Percentiles rank a stretch among this genome's conserved stretches.
phyloP scores from a whole-genome alignment of 148 eudicot genomes.

The Rhododendron mucronatum region DNA sequence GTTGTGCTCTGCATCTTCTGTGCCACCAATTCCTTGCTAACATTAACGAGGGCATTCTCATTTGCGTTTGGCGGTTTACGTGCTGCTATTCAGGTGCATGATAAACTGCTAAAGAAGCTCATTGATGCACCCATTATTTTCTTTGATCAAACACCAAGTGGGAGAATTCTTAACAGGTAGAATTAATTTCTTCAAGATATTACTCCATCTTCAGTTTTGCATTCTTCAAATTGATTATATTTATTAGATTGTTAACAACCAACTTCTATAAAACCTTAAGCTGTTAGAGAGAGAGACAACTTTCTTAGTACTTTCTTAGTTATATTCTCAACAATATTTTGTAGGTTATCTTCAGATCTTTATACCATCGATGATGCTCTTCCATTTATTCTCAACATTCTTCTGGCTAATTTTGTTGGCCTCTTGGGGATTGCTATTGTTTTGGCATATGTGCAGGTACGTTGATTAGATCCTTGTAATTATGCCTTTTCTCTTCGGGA shows the following conservation, averaged over 20 bases:
- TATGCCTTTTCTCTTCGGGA: neutral
- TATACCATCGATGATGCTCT: slow-evolving; percentile 95
- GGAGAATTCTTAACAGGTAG: slow-evolving; percentile 93
- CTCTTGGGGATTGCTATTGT: slow-evolving; percentile 75
- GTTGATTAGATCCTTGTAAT: neutral
- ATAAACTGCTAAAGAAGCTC: slow-evolving; percentile 59
- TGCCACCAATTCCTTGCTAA: slow-evolving; percentile 62
- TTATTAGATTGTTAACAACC: neutral
- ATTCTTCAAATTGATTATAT: slow-evolving; percentile 11
- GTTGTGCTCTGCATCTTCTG: slow-evolving; percentile 68
- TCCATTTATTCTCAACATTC: slow-evolving; percentile 96
- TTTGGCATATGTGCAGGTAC: slow-evolving; percentile 85
- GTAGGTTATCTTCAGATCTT: slow-evolving; percentile 93
- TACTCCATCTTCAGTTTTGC: neutral
- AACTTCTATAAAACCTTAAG: neutral
- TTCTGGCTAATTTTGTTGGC: slow-evolving; percentile 89
- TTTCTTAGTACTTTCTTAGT: too few relatives aligned
- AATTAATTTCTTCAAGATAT: slow-evolving; percentile 4
- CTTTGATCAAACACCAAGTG: slow-evolving; percentile 87
- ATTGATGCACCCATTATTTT: slow-evolving; percentile 71
- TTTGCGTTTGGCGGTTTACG: slow-evolving; percentile 96
- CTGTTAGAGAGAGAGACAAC: neutral
- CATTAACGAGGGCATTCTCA: slow-evolving; percentile 82
- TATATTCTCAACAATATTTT: slow-evolving; percentile 9
- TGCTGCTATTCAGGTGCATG: slow-evolving; percentile 80